Evolutionary conservation across 2,329 filamentous ascomycete species (phyloP).

Genomic region (Aspergillus ochraceus): DNA sequence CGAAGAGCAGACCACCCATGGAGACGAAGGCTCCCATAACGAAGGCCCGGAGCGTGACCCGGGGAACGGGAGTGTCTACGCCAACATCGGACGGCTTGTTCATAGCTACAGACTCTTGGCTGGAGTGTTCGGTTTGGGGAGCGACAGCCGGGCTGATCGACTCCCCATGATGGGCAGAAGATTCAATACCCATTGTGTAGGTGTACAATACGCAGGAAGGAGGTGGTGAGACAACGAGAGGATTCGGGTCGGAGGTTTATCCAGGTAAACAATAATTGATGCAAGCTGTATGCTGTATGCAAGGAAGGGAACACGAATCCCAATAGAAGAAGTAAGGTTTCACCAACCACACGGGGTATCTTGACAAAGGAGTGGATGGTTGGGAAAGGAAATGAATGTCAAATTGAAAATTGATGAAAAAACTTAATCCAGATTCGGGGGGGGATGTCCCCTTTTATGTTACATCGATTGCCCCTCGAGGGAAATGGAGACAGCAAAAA

Average conservation of each 20-base stretch:
- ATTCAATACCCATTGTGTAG: conserved; percentile 31
- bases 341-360: conserved; percentile 1
- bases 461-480: neutral
- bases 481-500: neutral
- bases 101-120: conserved; percentile 23
- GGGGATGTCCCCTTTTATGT: conserved; percentile 6
- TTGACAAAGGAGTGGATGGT: neutral
- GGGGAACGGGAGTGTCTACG: conserved; percentile 33
- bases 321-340: neutral
- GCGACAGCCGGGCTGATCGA: conserved; percentile 27
- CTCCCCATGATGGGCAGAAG: conserved; percentile 32
- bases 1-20: conserved; percentile 49
- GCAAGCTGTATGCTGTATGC: neutral
- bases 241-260: neutral
- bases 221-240: neutral
- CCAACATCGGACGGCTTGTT: conserved; percentile 25
- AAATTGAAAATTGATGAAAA: conserved; percentile 1
- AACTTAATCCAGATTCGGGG: conserved; percentile 4
- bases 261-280: neutral
- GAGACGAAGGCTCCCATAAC: conserved; percentile 47
- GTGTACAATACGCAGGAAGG: neutral
- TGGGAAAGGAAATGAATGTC: neutral
- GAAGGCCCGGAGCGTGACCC: conserved; percentile 39
- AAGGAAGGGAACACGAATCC: neutral
- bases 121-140: conserved; percentile 22